Base-by-base conservation (phyloP, 163 green algal species). In the Scenedesmus sp. region DNA sequence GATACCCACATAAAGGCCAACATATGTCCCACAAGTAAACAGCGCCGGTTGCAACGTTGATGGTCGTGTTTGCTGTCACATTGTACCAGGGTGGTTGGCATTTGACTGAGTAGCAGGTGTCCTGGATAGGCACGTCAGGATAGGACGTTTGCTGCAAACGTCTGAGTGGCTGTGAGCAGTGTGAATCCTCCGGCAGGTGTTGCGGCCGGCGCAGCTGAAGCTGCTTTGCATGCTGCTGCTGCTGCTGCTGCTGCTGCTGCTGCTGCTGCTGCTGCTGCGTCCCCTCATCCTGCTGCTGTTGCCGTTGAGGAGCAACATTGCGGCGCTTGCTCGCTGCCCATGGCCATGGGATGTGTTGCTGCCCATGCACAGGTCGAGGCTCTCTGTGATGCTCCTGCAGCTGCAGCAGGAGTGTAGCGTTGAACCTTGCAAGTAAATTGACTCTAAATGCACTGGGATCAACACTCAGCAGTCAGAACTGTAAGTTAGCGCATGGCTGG, bases 11-110 rank as follows among this genome's bases (percentile, higher is more conserved):
- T 34, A 84, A 34, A 20, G 77, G 77, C 77, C 77, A 84, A n/a
- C 77, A 84, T 13, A 84, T 60, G 77, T 84, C 77, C 77, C 77
- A 84, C 2, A 84, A 10, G 77, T 60, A 84, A 8, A 34, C 13
- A 16, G 77, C 77, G 77, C 77, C 77, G 8, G 77, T 84, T 2
- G 3, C 0, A 7, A 2, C 10, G 6, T 84, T 84, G 77, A 84
- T 84, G 77, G 77, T 84, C 1, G 6, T 3, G 46, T 84, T 57
- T n/a, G 77, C 46, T 23, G 77, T 84, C 13, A 16, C 77, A n/a
- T 84, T 84, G 1, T 59, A 9, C 34, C 34, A 56, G 46, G 77
- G 77, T 1, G 34, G 12, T 13, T 84, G 13, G 77, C 77, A 84
- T 23, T 9, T 4, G 3, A 34, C 23, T 56, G 34, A 6, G 4